Base-by-base conservation (phyloP, 176 grass and related monocot genomes). In the Cenchrus fungigraminus region DNA sequence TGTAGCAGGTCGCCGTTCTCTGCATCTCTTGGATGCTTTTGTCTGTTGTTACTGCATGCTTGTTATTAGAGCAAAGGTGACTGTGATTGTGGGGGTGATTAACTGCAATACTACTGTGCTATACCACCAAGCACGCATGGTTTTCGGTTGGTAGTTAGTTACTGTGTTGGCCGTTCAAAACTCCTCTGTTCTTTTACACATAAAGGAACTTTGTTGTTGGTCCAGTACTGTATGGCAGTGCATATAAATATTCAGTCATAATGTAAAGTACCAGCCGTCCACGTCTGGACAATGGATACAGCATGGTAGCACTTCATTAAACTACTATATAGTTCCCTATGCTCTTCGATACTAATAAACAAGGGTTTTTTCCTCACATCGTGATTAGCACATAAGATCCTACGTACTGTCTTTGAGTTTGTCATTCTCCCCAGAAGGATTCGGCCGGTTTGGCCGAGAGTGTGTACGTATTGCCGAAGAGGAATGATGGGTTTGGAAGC, bases 401-500 rank as follows among this genome's bases (percentile, higher is more conserved):
- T 67, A 46, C 37, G 37, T 46, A 73, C 43, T 83, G 37, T 31
- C 77, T 79, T 43, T 84, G n/a, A 34, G 28, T 50, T 68, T 75
- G 89, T 83, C 89, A 90, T 87, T 83, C 68, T 83, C 31, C 80
- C 74, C 13, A 25, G 65, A 74, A 80, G 81, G 80, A 91, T 84
- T 68, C 31, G 43, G 49, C 6, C 51, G 71, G 16, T 12, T 16
- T 17, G 13, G 14, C 50, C 52, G 53, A 55, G 53, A 55, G 43
- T 45, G 43, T 19, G 29, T 61, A 9, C 68, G 29, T 61, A 9
- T 68, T 79, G 61, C 49, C 25, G 6, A 3, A 12, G 47, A 65
- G 57, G 65, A 73, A 90, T 90, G 79, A 77, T 86, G 77, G 65
- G 63, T 86, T 86, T 86, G 84, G 84, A 90, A 73, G 79, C 57